Base-by-base conservation (phyloP, 345 rosid species). In the Xanthoceras sorbifolium region DNA sequence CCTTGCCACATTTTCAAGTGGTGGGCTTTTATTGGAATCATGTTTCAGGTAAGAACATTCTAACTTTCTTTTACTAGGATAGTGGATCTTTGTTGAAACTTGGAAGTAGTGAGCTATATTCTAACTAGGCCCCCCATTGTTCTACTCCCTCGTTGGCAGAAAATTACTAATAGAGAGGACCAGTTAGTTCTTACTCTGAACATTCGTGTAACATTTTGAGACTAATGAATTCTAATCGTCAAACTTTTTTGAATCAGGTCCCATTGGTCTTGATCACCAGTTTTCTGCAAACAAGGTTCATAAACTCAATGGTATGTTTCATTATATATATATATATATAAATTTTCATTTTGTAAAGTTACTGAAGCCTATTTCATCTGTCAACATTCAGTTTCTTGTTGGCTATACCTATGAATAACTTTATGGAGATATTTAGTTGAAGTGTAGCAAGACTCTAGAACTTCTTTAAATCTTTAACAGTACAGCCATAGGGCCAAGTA, bases 11-110 rank as follows among this genome's bases (percentile, higher is more conserved):
- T 97, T 36, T 97, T 92, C 83, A 92, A 92, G 82, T 82, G 89
- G 34, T 97, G 99, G 99, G 98, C 99, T 73, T 94, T 90, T 77
- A 80, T 91, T 18, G 99, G 98, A 46, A 94, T 97, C 17, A 92
- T 97, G 99, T 82, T 97, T 82, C 99, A 94, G 98, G 99, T 97
- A 82, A 64, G 71, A 63, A 25, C 6, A 6, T 36, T 38, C 11
- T 20, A 11, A 38, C 66, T 64, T 64, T n/a, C 46, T 73, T 20
- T 29, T 46, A 14, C 50, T 36, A 72, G 61, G 77, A 63, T 42
- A n/a, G 11, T 22, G 28, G 29, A 63, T 62, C 11, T 63, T 34
- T 46, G 4, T 63, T 73, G 5, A 63, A 64, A 64, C 6, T 48
- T 48, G n/a, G 62, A 59, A 34, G 42, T 38, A 23, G 1, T 57